These are phyloP conservation scores for Aspergillus eucalypticola DNA, from an alignment of 2,329 filamentous ascomycete genomes.

Conservation along the genomic window DNA sequence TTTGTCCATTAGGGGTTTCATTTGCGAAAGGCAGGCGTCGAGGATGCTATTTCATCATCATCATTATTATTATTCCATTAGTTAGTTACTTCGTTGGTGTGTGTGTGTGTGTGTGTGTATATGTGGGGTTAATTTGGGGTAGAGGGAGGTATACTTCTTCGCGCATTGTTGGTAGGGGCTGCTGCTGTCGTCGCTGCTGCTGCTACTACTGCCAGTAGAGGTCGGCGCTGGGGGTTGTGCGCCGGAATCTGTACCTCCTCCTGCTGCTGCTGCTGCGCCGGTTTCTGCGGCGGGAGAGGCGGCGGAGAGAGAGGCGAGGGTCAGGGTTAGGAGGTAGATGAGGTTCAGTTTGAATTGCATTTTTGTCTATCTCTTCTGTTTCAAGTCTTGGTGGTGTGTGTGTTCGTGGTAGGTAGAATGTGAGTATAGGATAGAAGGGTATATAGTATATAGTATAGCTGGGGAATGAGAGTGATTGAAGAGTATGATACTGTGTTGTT, in stretches of 20 bases:
- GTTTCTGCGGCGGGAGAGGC: background rate
- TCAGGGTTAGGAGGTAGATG: conserved; percentile 2
- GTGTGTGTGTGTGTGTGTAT: background rate
- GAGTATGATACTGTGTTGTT: too few species aligned
- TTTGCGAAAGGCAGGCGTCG: conserved; percentile 10
- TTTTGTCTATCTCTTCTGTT: background rate
- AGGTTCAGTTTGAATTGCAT: conserved; percentile 11
- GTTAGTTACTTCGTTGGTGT: too few species aligned
- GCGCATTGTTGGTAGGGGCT: conserved; percentile 8
- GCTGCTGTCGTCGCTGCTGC: background rate
- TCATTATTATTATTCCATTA: background rate
- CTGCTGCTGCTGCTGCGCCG: background rate
- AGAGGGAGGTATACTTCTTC: conserved; percentile 10
- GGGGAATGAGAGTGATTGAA: too few species aligned
- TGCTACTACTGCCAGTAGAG: background rate
- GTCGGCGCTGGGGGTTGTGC: background rate
- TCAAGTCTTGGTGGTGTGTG: background rate
- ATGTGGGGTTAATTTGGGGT: background rate
- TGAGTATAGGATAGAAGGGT: too few species aligned
- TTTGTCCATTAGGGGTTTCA: conserved; percentile 11
- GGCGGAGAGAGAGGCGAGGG: conserved; percentile 4
- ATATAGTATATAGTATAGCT: too few species aligned
- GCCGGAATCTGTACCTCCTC: too few species aligned
- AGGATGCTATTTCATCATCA: conserved; percentile 8
- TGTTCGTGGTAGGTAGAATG: background rate